Conservation (phyloP, 2,329 filamentous ascomycete species). For the Capronia coronata region DNA sequence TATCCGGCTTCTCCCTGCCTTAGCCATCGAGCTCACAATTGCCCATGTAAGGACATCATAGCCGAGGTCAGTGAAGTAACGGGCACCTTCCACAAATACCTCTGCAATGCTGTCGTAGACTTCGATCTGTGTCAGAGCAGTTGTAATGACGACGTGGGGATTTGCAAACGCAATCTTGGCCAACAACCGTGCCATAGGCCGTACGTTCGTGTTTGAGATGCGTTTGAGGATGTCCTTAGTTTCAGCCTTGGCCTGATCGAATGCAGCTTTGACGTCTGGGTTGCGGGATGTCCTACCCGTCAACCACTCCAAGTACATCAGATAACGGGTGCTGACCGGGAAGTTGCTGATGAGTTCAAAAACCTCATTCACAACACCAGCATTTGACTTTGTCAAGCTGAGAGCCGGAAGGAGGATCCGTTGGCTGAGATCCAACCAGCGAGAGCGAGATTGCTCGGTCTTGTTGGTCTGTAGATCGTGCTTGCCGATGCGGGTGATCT, state of each 20-base stretch:
- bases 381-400: slow-evolving; percentile 78
- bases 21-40: slow-evolving; percentile 64
- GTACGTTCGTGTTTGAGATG: slow-evolving; percentile 78
- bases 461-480: slow-evolving; percentile 64
- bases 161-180: slow-evolving; percentile 90
- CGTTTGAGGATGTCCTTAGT: slow-evolving; percentile 83
- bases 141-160: slow-evolving; percentile 83
- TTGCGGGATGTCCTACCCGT: slow-evolving; percentile 68
- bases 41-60: slow-evolving; percentile 94
- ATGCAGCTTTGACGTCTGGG: slow-evolving; percentile 71
- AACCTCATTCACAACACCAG: slow-evolving; percentile 75
- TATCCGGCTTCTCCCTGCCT: slow-evolving; percentile 51
- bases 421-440: slow-evolving; percentile 81
- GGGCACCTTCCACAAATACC: slow-evolving; percentile 86
- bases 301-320: slow-evolving; percentile 91
- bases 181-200: slow-evolving; percentile 76
- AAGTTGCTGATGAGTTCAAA: slow-evolving; percentile 77
- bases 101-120: slow-evolving; percentile 92
- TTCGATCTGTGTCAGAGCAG: slow-evolving; percentile 84
- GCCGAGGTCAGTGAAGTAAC: slow-evolving; percentile 85
- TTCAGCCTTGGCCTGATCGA: slow-evolving; percentile 67
- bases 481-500: slow-evolving; percentile 76
- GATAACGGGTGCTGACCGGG: slow-evolving; percentile 69
- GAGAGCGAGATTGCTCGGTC: slow-evolving; percentile 62
- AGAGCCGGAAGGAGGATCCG: slow-evolving; percentile 81